Percentiles rank a stretch among this genome's conserved stretches.
These are phyloP conservation scores for Solanum aculeatissimum DNA, from an alignment of 305 asterid genomes.

Conservation along the genomic window DNA sequence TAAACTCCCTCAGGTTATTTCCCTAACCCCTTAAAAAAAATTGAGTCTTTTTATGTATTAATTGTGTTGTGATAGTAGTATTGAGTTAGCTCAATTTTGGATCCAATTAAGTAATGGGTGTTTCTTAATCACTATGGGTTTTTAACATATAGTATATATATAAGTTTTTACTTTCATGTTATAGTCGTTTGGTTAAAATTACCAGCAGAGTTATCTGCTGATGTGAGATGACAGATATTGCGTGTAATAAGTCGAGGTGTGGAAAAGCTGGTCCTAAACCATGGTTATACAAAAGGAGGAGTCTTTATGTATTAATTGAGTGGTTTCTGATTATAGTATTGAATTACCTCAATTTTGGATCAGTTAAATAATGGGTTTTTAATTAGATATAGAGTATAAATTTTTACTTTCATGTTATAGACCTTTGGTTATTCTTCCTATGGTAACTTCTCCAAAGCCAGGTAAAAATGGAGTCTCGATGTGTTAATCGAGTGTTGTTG, in stretches of 20 bases:
- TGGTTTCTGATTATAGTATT: background rate
- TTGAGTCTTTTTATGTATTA: background rate
- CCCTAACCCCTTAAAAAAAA: background rate
- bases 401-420: conserved; percentile 69
- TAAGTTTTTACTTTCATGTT: background rate
- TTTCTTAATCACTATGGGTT: background rate
- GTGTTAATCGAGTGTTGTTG: background rate
- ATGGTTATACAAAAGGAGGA: background rate
- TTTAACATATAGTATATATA: background rate
- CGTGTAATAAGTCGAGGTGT: background rate
- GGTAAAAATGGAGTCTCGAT: background rate
- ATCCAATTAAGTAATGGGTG: background rate
- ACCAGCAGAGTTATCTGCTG: background rate
- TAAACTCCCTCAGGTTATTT: conserved; percentile 83
- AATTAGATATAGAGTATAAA: conserved; percentile 8
- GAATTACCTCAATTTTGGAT: background rate
- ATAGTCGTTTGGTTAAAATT: background rate
- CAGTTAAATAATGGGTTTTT: background rate
- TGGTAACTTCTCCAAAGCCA: conserved; percentile 18
- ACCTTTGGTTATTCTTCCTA: conserved; percentile 79
- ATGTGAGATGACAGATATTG: background rate
- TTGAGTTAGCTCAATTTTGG: background rate
- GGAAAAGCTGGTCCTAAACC: background rate
- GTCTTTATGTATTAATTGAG: background rate
- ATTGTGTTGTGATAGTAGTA: background rate